Base-by-base conservation (phyloP, 495 filamentous ascomycete species). In the Penicillium flavigenum region DNA sequence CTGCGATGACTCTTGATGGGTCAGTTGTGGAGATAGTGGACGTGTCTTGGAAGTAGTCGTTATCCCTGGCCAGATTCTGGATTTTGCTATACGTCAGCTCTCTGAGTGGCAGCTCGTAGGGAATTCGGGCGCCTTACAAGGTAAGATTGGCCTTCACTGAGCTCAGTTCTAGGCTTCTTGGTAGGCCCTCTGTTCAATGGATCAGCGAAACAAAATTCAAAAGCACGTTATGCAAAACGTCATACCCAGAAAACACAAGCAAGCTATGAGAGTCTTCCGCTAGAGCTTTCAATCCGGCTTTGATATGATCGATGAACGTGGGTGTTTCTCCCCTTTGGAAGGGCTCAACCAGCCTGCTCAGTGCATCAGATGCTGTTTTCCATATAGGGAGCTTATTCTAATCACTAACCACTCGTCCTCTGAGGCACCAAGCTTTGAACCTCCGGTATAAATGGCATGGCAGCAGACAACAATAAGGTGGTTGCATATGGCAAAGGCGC, bases 391-490 rank as follows among this genome's bases (percentile, higher is more conserved):
- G 9, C 1, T 12, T 12, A n/a, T 41, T 12, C 10, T 27, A 1
- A 20, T 39, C 36, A 58, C 68, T 50, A 79, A 85, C 89, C 89
- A 92, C 69, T 92, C 88, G 16, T 70, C 56, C 62, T 89, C 87
- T 44, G 80, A 72, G 19, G 65, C 53, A 11, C 86, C 88, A 5
- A 77, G 72, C 3, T 72, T 72, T n/a, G 79, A 74, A 0, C 87
- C 88, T 43, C 86, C 85, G 17, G 80, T 69, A 77, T 88, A 94
- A 32, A 94, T 90, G 0, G 83, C 88, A 67, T 95, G 90, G 61
- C 90, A 90, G 71, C 89, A 91, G 47, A 93, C 87, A 44, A 93
- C 71, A 4, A 94, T 82, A 0, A 93, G 77, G 61, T 88, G 72
- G 12, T 39, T 64, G 52, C 48, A 59, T 5, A 32, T n/a, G 26